Percentiles rank a stretch among this genome's conserved stretches.
Conservation (phyloP, 2,329 filamentous ascomycete genomes). For the Tolypocladium sp. region DNA sequence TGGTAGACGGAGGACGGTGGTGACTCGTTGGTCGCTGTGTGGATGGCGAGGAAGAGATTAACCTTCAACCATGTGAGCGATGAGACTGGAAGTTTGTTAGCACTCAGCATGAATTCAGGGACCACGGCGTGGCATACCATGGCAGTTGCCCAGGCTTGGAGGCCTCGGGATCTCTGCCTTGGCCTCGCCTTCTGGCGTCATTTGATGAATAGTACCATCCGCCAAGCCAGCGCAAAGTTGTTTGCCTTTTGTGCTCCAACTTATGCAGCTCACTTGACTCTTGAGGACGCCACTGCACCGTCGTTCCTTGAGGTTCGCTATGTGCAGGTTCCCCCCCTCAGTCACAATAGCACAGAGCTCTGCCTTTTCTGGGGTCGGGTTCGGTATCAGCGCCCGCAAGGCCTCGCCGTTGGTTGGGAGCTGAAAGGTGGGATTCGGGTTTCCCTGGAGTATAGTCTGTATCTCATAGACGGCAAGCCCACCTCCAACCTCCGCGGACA, state of each 20-base stretch:
- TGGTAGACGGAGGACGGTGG: conserved; percentile 65
- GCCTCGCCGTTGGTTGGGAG: conserved; percentile 67
- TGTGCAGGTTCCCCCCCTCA: conserved; percentile 67
- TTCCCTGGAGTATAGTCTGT: conserved; percentile 54
- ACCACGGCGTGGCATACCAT: conserved; percentile 45
- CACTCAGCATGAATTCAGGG: neutral
- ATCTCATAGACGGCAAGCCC: conserved; percentile 80
- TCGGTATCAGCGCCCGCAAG: conserved; percentile 68
- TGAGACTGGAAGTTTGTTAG: conserved; percentile 45
- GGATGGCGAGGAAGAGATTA: conserved; percentile 70
- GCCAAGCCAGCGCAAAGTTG: conserved; percentile 80
- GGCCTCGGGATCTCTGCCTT: conserved; percentile 76
- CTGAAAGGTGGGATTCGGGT: conserved; percentile 61
- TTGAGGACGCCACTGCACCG: conserved; percentile 57
- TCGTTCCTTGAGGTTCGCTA: conserved; percentile 69
- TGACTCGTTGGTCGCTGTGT: conserved; percentile 55
- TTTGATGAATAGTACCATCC: conserved; percentile 71
- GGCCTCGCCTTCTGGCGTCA: conserved; percentile 69
- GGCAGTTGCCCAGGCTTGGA: conserved; percentile 54
- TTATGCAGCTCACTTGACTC: conserved; percentile 68
- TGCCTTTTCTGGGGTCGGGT: conserved; percentile 64
- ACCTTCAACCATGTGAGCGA: conserved; percentile 85
- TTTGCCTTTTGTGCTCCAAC: conserved; percentile 91
- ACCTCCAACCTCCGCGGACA: conserved; percentile 73
- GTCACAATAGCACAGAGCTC: conserved; percentile 77